Evolutionary conservation across 164 flowering plant species (phyloP).

Genomic region (Warburgia ugandensis): DNA sequence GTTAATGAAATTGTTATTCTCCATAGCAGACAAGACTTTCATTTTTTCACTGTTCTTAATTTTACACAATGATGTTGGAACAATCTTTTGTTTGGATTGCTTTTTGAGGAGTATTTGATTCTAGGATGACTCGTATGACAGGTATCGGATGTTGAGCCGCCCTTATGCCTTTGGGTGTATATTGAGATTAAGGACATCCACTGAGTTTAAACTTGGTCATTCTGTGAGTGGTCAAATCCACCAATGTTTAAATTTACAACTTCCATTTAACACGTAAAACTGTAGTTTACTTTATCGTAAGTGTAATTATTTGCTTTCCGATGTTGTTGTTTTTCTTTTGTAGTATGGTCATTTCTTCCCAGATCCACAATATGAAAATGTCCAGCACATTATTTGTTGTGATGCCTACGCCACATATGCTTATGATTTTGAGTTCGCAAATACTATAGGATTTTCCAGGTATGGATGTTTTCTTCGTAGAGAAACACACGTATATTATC

Average conservation of each 20-base stretch:
- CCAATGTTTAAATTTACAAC: slow-evolving; percentile 1
- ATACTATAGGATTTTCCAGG: slow-evolving; percentile 73
- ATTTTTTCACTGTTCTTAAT: no score
- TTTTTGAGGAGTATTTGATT: slow-evolving; percentile 2
- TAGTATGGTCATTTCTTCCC: slow-evolving; percentile 99
- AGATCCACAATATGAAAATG: slow-evolving; percentile 98
- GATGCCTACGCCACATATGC: slow-evolving; percentile 95
- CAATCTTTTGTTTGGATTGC: background rate
- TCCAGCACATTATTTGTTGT: slow-evolving; percentile 96
- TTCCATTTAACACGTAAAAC: background rate
- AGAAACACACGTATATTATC: no score
- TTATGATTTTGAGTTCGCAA: slow-evolving; percentile 90
- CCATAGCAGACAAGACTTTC: no score
- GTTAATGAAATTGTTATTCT: no score
- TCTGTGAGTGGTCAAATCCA: slow-evolving; percentile 42
- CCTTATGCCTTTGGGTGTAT: slow-evolving; percentile 95
- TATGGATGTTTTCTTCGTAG: slow-evolving; percentile 18
- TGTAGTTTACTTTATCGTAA: background rate
- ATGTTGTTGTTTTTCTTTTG: slow-evolving; percentile 13
- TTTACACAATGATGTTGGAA: no score
- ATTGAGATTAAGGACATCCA: slow-evolving; percentile 80
- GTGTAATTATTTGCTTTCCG: background rate
- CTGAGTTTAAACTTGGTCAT: slow-evolving; percentile 75
- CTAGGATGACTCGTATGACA: slow-evolving; percentile 24
- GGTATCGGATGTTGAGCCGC: slow-evolving; percentile 96